Percentiles rank a stretch among this genome's conserved stretches.
Evolutionary conservation across 805 yeast genomes (phyloP).

Genomic region (Ogataea siamensis): DNA sequence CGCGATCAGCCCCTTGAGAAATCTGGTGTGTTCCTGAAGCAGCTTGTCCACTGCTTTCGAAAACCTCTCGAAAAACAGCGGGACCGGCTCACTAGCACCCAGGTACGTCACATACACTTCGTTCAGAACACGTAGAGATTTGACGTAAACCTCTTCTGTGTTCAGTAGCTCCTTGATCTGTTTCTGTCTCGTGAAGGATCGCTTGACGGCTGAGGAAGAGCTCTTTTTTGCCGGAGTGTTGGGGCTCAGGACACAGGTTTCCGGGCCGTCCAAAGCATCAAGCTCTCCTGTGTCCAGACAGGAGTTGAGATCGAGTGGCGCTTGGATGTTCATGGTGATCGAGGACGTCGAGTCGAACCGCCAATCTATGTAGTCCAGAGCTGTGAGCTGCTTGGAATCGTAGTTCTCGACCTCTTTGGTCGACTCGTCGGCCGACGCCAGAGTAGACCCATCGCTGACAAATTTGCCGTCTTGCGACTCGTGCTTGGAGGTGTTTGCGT

Average conservation of each 20-base stretch:
- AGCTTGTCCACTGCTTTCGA: conserved; percentile 31
- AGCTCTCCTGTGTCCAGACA: conserved; percentile 4
- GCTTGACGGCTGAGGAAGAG: conserved; percentile 17
- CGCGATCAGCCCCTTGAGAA: conserved; percentile 30
- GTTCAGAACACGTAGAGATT: conserved; percentile 41
- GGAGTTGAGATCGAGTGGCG: conserved; percentile 2
- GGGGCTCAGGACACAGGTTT: conserved; percentile 17
- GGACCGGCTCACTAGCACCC: conserved; percentile 34
- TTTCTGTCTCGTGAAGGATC: conserved; percentile 29
- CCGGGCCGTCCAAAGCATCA: conserved; percentile 12
- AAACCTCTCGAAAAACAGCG: conserved; percentile 35
- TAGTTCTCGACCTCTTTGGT: conserved; percentile 4
- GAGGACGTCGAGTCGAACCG: conserved; percentile 19
- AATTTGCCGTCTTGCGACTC: conserved; percentile 3
- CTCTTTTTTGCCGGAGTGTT: conserved; percentile 8
- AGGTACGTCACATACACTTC: conserved; percentile 44
- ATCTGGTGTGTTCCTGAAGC: conserved; percentile 32
- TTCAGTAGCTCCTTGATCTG: conserved; percentile 44
- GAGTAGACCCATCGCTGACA: conserved; percentile 11
- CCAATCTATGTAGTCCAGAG: conserved; percentile 4
- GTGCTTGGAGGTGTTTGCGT: conserved; percentile 6
- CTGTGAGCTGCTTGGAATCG: not conserved
- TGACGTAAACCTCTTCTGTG: conserved; percentile 49
- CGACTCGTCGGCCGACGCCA: conserved; percentile 6
- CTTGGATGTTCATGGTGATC: conserved; percentile 8